A percentile compares a stretch with the other conserved stretches of the same genome.
Conservation (phyloP, 352 stramenopile species). For the Aphanomyces invadans region DNA sequence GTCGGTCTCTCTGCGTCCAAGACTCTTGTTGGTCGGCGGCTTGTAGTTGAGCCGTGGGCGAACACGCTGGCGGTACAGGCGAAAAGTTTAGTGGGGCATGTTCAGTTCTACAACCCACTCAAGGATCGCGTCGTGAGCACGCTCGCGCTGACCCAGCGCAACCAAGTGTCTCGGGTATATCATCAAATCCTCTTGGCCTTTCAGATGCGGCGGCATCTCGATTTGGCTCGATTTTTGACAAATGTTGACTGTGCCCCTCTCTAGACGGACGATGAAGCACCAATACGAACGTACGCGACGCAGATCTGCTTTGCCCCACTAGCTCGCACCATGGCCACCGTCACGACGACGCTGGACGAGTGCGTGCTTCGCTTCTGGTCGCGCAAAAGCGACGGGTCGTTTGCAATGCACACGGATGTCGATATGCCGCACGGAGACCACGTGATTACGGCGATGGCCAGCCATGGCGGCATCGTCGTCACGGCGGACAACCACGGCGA, state of each 20-base stretch:
- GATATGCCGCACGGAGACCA: constrained; percentile 60
- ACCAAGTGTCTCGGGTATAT: constrained; percentile 59
- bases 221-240: not conserved
- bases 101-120: constrained; percentile 81
- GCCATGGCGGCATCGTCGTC: constrained; percentile 40
- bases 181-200: not conserved
- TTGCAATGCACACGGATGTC: constrained; percentile 75
- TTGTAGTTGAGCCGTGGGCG: constrained; percentile 57
- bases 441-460: constrained; percentile 41
- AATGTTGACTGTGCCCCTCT: not conserved
- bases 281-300: constrained; percentile 16
- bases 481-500: constrained; percentile 58
- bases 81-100: constrained; percentile 42
- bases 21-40: constrained; percentile 44
- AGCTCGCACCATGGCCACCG: constrained; percentile 26
- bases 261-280: constrained; percentile 22
- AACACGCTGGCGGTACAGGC: constrained; percentile 58
- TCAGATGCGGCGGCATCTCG: not conserved
- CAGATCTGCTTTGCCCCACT: constrained; percentile 8
- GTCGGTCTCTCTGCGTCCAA: constrained; percentile 34
- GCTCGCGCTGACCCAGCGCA: constrained; percentile 65
- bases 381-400: constrained; percentile 59
- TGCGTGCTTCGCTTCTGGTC: constrained; percentile 72
- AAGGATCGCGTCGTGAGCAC: constrained; percentile 66
- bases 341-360: constrained; percentile 27